phyloP scores from a whole-genome alignment of 2,329 filamentous ascomycete genomes.

The Magnaporthiopsis incrustans region DNA sequence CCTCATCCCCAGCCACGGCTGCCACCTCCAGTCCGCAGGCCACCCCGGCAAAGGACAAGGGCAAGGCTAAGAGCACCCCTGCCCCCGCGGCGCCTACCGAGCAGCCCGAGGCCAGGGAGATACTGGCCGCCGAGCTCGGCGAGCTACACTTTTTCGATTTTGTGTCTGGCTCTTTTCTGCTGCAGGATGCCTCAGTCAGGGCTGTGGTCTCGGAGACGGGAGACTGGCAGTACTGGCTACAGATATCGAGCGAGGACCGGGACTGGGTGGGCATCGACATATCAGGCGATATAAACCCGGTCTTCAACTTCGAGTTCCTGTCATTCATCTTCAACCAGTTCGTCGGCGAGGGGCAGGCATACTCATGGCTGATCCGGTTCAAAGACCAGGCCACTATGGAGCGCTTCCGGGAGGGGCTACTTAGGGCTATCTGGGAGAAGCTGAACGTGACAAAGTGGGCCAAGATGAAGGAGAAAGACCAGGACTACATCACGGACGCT shows the following conservation, averaged over 20 bases:
- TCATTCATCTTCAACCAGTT: conserved; percentile 99
- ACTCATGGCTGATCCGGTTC: conserved; percentile 93
- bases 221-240: conserved; percentile 92
- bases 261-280: conserved; percentile 85
- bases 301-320: conserved; percentile 98
- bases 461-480: conserved; percentile 85
- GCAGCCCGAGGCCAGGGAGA: conserved; percentile 62
- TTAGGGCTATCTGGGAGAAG: conserved; percentile 96
- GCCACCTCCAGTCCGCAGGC: neutral
- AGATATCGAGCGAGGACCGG: conserved; percentile 66
- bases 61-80: conserved; percentile 12
- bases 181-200: conserved; percentile 67
- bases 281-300: conserved; percentile 86
- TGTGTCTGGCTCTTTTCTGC: conserved; percentile 71
- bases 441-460: conserved; percentile 90
- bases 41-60: neutral
- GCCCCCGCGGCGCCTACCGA: conserved; percentile 46
- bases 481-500: conserved; percentile 89
- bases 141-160: conserved; percentile 96
- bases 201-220: conserved; percentile 81
- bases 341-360: conserved; percentile 76
- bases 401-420: conserved; percentile 84
- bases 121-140: conserved; percentile 65
- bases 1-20: neutral
- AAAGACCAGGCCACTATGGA: conserved; percentile 74